Conservation (phyloP, 305 asterid genomes). For the Rubia balearica region DNA sequence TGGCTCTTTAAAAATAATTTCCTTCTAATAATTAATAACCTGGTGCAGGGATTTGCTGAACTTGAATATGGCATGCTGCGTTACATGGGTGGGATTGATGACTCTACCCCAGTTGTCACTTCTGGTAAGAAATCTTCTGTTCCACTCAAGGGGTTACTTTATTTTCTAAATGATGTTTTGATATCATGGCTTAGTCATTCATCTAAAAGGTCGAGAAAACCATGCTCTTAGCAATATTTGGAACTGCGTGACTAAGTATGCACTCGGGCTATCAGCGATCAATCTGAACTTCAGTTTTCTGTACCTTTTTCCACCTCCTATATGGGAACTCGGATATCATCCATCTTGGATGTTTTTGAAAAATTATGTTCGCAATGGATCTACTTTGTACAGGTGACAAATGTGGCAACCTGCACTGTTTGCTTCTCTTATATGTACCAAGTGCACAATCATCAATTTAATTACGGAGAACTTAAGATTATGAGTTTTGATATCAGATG, state of each 20-base stretch:
- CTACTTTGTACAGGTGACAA: not conserved
- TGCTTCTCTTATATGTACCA: not conserved
- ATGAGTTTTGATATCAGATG: not conserved
- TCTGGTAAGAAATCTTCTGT: slow-evolving; percentile 40
- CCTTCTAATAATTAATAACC: not conserved
- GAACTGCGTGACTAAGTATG: slow-evolving; percentile 4
- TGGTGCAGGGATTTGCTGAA: slow-evolving; percentile 87
- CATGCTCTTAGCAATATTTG: not conserved
- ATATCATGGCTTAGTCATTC: not conserved
- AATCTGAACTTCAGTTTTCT: not conserved
- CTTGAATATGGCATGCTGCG: slow-evolving; percentile 97
- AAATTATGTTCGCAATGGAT: not conserved
- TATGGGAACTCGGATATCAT: not conserved
- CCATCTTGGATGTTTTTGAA: not conserved
- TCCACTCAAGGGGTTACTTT: not conserved
- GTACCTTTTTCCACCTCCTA: not conserved
- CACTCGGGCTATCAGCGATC: not conserved
- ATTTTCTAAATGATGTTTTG: not conserved
- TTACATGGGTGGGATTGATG: slow-evolving; percentile 93
- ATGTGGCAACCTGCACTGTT: not conserved
- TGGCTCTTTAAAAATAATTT: not conserved
- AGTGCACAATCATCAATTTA: not conserved
- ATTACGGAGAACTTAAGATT: not conserved
- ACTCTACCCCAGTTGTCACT: slow-evolving; percentile 72
- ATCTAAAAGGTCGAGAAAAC: not conserved